Evolutionary conservation across 495 filamentous ascomycete genomes (phyloP).

Genomic region (Melanomma pulvis-pyrius): DNA sequence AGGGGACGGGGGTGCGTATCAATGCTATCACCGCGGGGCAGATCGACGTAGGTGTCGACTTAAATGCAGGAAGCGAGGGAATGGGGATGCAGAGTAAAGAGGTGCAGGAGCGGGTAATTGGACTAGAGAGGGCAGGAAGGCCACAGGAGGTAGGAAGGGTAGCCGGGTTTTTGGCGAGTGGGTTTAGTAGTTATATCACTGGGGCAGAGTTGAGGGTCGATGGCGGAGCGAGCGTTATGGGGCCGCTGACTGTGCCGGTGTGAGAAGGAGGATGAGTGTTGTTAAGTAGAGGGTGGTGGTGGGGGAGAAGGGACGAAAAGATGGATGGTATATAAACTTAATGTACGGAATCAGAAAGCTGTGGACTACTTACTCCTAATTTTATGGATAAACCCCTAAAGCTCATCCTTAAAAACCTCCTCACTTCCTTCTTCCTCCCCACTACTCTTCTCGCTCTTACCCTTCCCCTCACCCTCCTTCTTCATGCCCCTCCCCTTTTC

Average conservation of each 20-base stretch:
- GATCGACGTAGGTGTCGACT: constrained; percentile 61
- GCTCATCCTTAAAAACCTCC: constrained; percentile 60
- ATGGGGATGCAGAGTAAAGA: constrained; percentile 56
- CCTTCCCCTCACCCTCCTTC: constrained; percentile 20
- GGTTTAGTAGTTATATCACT: constrained; percentile 61
- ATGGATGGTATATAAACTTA: not conserved
- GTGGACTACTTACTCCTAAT: not conserved
- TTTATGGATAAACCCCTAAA: constrained; percentile 42
- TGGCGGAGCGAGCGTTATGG: constrained; percentile 53
- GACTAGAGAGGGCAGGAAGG: constrained; percentile 53
- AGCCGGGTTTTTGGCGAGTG: constrained; percentile 60
- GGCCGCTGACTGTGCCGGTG: constrained; percentile 44
- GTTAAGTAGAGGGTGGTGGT: too few species aligned
- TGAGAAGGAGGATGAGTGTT: too few species aligned
- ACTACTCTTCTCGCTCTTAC: constrained; percentile 22
- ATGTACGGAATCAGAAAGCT: not conserved
- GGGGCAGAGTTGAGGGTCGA: constrained; percentile 60
- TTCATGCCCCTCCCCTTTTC: constrained; percentile 18
- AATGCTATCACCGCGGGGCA: constrained; percentile 63
- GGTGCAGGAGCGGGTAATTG: constrained; percentile 50
- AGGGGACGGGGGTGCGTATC: constrained; percentile 60
- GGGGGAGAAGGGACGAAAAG: not conserved
- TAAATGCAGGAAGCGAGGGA: constrained; percentile 55
- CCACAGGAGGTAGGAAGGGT: constrained; percentile 61
- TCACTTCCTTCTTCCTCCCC: constrained; percentile 49